A percentile compares a stretch with the other conserved stretches of the same genome.
Conservation (phyloP, 495 filamentous ascomycete species). For the Aspergillus coremiiformis region DNA sequence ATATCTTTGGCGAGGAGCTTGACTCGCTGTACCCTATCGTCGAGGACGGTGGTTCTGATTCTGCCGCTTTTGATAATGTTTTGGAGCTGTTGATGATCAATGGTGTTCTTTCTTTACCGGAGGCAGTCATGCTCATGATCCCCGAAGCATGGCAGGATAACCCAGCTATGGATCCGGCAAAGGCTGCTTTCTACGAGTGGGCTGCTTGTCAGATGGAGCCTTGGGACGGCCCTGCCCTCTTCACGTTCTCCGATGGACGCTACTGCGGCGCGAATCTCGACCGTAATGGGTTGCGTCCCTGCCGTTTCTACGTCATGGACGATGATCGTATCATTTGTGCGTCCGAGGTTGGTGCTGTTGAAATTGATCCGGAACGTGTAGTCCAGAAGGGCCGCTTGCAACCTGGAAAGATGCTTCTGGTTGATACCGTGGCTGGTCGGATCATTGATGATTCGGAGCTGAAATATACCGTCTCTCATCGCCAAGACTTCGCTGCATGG, state of each 20-base stretch:
- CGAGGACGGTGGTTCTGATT: constrained; percentile 96
- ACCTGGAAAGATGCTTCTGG: constrained; percentile 94
- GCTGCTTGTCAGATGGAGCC: constrained; percentile 99
- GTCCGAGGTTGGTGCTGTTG: constrained; percentile 94
- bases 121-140: constrained; percentile 99
- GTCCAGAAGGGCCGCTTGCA: constrained; percentile 93
- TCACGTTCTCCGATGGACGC: constrained; percentile 95
- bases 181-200: constrained; percentile 99
- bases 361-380: constrained; percentile 81
- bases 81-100: constrained; percentile 94
- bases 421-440: constrained; percentile 89
- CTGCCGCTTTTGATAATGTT: constrained; percentile 97
- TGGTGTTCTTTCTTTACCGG: constrained; percentile 90
- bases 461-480: constrained; percentile 78
- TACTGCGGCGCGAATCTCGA: constrained; percentile 99
- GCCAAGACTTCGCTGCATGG: constrained; percentile 84
- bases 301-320: constrained; percentile 96
- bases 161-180: constrained; percentile 82
- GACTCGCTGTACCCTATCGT: constrained; percentile 90
- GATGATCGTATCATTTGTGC: constrained; percentile 98
- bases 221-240: constrained; percentile 96
- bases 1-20: constrained; percentile 88
- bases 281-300: constrained; percentile 92
- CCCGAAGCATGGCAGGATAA: constrained; percentile 99
- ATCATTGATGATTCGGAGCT: constrained; percentile 95